phyloP scores from a whole-genome alignment of 2,329 filamentous ascomycete genomes.

The Xylaria sp. region DNA sequence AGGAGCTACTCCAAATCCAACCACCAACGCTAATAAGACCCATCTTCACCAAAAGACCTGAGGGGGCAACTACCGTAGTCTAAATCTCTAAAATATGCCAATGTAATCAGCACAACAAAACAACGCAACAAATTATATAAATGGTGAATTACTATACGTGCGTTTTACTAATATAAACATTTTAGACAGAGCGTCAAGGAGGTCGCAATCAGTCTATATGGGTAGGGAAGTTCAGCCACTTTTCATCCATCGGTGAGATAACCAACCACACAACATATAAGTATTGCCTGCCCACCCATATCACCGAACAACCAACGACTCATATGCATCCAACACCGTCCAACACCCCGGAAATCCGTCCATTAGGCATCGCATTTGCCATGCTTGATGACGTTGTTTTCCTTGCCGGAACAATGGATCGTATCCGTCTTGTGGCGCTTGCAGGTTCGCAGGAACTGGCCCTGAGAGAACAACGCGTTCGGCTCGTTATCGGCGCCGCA shows the following conservation, averaged over 20 bases:
- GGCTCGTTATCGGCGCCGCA: constrained; percentile 4
- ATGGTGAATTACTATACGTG: no score
- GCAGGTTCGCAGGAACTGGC: constrained; percentile 5
- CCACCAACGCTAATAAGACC: no score
- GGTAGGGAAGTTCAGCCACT: neutral
- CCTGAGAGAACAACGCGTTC: neutral
- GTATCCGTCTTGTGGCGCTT: neutral
- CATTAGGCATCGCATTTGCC: constrained; percentile 3
- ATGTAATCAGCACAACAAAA: no score
- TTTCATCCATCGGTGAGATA: neutral
- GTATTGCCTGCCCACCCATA: neutral
- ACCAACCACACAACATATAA: neutral
- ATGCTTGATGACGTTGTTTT: constrained; percentile 15
- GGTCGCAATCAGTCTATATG: neutral
- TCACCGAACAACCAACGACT: neutral
- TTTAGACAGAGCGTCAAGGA: neutral
- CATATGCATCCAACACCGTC: neutral
- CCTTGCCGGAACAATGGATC: neutral
- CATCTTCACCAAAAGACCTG: no score
- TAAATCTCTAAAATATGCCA: no score
- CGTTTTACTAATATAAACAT: no score
- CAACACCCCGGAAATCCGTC: neutral
- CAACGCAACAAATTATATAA: no score
- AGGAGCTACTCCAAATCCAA: no score
- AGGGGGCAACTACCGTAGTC: no score